phyloP scores from a whole-genome alignment of 2,329 filamentous ascomycete species.

The Alternaria incomplexa region DNA sequence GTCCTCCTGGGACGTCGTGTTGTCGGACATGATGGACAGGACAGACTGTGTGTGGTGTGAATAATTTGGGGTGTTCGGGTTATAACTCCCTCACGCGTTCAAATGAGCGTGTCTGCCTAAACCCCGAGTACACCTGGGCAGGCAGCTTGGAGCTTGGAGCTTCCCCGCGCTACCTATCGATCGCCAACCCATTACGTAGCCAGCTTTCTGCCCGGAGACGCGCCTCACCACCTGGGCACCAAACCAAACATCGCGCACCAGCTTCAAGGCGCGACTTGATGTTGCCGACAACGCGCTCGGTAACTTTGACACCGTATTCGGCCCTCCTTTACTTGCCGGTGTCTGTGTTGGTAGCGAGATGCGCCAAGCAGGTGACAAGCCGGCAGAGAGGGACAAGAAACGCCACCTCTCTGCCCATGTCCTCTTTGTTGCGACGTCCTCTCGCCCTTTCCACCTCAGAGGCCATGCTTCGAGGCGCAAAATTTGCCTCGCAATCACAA shows the following conservation, averaged over 20 bases:
- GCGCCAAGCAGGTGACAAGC: conserved; percentile 32
- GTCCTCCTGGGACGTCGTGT: conserved; percentile 37
- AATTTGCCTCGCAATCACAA: background rate
- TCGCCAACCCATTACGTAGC: conserved; percentile 9
- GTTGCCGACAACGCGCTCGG: background rate
- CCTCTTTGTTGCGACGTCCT: conserved; percentile 20
- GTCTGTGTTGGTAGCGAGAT: conserved; percentile 4
- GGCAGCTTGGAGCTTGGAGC: background rate
- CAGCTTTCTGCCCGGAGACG: background rate
- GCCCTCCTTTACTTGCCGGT: background rate
- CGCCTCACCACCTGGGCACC: conserved; percentile 5
- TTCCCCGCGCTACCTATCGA: background rate
- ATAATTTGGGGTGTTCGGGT: background rate
- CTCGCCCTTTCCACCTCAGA: background rate
- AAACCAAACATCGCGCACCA: background rate
- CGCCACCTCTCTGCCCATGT: conserved; percentile 21
- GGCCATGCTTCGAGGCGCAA: background rate
- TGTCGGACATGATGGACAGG: conserved; percentile 17
- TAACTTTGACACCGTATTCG: background rate
- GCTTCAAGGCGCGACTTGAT: background rate
- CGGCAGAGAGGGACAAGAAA: conserved; percentile 25
- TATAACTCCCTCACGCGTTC: background rate
- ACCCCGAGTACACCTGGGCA: background rate
- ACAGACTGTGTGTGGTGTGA: conserved; percentile 24
- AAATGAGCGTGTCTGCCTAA: conserved; percentile 1